Conservation (phyloP, 306 rosid species). For the Malus fusca region DNA sequence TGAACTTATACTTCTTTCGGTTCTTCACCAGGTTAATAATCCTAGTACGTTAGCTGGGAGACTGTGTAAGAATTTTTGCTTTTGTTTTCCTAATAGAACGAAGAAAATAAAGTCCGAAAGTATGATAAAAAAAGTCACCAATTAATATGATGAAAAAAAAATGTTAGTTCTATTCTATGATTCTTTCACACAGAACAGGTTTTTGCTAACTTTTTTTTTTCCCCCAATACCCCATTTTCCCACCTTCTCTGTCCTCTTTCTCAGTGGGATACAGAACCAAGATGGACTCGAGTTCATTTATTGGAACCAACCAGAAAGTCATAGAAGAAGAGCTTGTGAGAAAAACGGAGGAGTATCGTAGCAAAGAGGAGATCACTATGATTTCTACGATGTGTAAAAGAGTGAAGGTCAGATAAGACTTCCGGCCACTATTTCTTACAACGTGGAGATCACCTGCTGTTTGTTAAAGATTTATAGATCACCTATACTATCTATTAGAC, state of each 20-base stretch:
- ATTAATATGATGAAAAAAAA: neutral
- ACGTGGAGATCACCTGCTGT: neutral
- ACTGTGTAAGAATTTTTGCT: constrained; percentile 32
- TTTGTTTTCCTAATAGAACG: neutral
- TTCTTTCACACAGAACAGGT: neutral
- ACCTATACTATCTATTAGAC: neutral
- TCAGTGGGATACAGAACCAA: constrained; percentile 65
- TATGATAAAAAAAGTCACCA: neutral
- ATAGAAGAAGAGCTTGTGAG: constrained; percentile 24
- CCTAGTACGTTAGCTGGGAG: constrained; percentile 60
- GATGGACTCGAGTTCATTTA: constrained; percentile 33
- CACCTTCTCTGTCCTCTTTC: neutral
- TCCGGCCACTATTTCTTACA: neutral
- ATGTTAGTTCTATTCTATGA: neutral
- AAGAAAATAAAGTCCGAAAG: neutral
- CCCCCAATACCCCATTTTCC: neutral
- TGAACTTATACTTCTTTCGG: constrained; percentile 52
- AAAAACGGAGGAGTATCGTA: constrained; percentile 34
- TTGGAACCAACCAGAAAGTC: constrained; percentile 36
- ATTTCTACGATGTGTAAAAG: constrained; percentile 24
- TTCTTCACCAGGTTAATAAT: constrained; percentile 64
- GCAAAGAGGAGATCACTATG: constrained; percentile 14
- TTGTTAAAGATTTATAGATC: neutral
- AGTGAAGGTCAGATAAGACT: constrained; percentile 38
- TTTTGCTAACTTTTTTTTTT: constrained; percentile 4